These are phyloP conservation scores for Incumbomyces lentus DNA, from an alignment of 2,329 filamentous ascomycete genomes.

Conservation along the genomic window DNA sequence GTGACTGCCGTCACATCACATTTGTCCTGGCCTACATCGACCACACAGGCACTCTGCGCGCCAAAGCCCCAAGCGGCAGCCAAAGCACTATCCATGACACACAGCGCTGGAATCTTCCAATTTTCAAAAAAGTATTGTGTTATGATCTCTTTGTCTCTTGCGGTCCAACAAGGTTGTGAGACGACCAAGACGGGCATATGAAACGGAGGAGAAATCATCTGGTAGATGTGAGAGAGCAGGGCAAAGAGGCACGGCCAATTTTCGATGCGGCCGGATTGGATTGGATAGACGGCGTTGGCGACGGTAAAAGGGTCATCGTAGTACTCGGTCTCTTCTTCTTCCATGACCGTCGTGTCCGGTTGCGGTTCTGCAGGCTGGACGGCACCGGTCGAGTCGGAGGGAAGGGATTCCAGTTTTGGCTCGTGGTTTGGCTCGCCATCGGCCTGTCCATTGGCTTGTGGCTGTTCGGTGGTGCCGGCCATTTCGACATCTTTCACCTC, in stretches of 20 bases:
- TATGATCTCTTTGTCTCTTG: constrained; percentile 74
- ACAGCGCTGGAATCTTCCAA: constrained; percentile 86
- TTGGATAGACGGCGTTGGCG: constrained; percentile 82
- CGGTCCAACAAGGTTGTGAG: constrained; percentile 80
- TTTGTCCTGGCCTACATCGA: constrained; percentile 88
- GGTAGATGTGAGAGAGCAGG: constrained; percentile 83
- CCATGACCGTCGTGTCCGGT: constrained; percentile 8
- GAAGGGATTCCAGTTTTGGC: neutral
- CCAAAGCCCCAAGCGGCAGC: constrained; percentile 76
- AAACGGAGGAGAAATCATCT: constrained; percentile 77
- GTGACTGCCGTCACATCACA: constrained; percentile 84
- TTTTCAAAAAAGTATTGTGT: constrained; percentile 96
- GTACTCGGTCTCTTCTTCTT: constrained; percentile 49
- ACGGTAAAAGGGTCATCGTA: constrained; percentile 82
- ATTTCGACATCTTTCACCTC: constrained; percentile 19
- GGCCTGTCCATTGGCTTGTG: constrained; percentile 2
- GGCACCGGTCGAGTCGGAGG: constrained; percentile 4
- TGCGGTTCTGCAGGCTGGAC: constrained; percentile 7
- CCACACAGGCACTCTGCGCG: constrained; percentile 66
- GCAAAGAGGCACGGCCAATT: constrained; percentile 92
- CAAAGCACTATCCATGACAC: constrained; percentile 77
- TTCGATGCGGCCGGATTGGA: constrained; percentile 68
- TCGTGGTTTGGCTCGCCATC: neutral
- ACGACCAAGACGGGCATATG: constrained; percentile 91
- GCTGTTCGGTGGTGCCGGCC: constrained; percentile 7